phyloP scores from a whole-genome alignment of 352 stramenopile genomes.

The Phytophthora constricta region DNA sequence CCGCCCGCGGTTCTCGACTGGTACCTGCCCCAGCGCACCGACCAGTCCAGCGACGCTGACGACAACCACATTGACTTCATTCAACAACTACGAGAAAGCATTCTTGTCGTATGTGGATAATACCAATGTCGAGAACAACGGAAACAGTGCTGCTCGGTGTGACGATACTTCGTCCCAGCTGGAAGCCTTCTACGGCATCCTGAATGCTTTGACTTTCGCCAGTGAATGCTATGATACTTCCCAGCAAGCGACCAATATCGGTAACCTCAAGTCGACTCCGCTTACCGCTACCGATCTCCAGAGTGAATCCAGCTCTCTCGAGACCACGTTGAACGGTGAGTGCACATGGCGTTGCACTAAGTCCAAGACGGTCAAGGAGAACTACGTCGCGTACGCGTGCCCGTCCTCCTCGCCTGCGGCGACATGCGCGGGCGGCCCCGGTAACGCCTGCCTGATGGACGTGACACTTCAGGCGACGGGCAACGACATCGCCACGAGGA shows the following conservation, averaged over 20 bases:
- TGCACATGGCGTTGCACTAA: slow-evolving; percentile 23
- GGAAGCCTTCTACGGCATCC: slow-evolving; percentile 6
- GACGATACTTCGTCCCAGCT: background rate
- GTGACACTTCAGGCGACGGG: slow-evolving; percentile 51
- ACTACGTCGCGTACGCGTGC: slow-evolving; percentile 3
- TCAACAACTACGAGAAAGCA: background rate
- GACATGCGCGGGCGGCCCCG: background rate
- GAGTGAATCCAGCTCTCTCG: background rate
- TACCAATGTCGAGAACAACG: slow-evolving; percentile 21
- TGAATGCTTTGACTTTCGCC: background rate
- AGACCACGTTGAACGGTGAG: background rate
- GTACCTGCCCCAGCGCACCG: background rate
- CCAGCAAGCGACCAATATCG: slow-evolving; percentile 1
- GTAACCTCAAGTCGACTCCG: slow-evolving; percentile 6
- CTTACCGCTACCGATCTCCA: slow-evolving; percentile 1
- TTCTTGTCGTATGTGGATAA: slow-evolving; percentile 11
- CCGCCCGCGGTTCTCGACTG: slow-evolving; percentile 10
- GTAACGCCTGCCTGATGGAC: slow-evolving; percentile 38
- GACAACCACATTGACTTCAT: background rate
- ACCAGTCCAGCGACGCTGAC: slow-evolving; percentile 4
- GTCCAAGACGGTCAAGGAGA: slow-evolving; percentile 9
- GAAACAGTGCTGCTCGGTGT: background rate
- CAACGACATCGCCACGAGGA: slow-evolving; percentile 36
- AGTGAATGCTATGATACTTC: slow-evolving; percentile 19
- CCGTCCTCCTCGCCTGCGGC: background rate